These are phyloP conservation scores for Penicillium pancosmium DNA, from an alignment of 495 filamentous ascomycete genomes.

Conservation along the genomic window DNA sequence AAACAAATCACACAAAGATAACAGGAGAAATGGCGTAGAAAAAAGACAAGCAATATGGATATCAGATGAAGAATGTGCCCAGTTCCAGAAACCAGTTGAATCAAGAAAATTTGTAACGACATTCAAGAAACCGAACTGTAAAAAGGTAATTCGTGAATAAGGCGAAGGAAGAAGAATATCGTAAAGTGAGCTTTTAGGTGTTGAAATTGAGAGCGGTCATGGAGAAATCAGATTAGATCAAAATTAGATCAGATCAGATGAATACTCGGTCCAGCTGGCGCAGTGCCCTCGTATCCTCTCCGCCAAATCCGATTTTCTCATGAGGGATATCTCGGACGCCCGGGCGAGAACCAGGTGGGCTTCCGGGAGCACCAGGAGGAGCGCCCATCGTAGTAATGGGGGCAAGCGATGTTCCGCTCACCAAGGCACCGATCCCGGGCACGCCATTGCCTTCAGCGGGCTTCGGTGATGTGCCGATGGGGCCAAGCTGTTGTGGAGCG, in stretches of 20 bases:
- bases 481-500: slow-evolving; percentile 21
- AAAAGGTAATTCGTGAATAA: not conserved
- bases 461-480: slow-evolving; percentile 29
- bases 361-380: slow-evolving; percentile 17
- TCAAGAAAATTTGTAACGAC: slow-evolving; percentile 2
- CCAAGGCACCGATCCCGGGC: slow-evolving; percentile 54
- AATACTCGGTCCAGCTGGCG: slow-evolving; percentile 63
- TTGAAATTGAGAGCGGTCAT: too few species aligned
- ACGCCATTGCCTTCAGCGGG: slow-evolving; percentile 41
- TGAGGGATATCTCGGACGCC: slow-evolving; percentile 59
- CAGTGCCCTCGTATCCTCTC: slow-evolving; percentile 68
- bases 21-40: not conserved
- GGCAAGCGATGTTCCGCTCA: slow-evolving; percentile 51
- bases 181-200: too few species aligned
- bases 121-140: slow-evolving; percentile 4
- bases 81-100: slow-evolving; percentile 10
- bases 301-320: slow-evolving; percentile 62
- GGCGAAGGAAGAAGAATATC: not conserved
- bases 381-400: slow-evolving; percentile 40
- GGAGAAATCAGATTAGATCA: not conserved
- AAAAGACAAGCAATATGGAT: slow-evolving; percentile 24
- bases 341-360: slow-evolving; percentile 16
- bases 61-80: slow-evolving; percentile 18
- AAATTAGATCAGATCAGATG: slow-evolving; percentile 23
- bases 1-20: slow-evolving; percentile 5